Conservation (phyloP, 176 grass and related monocot genomes). For the Canna indica region DNA sequence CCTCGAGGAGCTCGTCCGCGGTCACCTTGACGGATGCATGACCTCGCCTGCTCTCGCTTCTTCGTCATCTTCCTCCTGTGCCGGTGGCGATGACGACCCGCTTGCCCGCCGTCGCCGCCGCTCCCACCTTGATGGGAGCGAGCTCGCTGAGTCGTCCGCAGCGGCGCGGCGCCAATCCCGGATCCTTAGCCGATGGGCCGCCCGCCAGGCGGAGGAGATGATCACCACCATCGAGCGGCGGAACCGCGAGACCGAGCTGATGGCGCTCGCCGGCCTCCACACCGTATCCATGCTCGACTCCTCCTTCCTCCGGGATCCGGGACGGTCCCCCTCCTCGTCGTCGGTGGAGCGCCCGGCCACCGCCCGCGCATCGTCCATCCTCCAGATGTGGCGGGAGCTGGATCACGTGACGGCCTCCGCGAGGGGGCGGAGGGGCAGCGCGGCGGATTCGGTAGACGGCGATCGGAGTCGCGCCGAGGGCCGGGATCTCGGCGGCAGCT, state of each 20-base stretch:
- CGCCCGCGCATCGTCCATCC: constrained; percentile 24
- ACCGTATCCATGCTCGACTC: constrained; percentile 37
- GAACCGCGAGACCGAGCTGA: constrained; percentile 32
- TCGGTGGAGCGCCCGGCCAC: constrained; percentile 24
- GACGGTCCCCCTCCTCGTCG: constrained; percentile 28
- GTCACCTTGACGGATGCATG: constrained; percentile 19
- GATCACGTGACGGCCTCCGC: constrained; percentile 8
- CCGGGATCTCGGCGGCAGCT: constrained; percentile 20
- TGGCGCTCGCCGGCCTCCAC: constrained; percentile 35
- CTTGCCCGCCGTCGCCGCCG: neutral
- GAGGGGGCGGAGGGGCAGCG: constrained; percentile 10
- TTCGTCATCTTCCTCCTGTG: constrained; percentile 10
- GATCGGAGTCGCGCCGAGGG: constrained; percentile 8
- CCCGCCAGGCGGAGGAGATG: constrained; percentile 27
- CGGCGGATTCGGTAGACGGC: neutral
- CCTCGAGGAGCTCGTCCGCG: constrained; percentile 23
- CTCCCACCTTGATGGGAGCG: neutral
- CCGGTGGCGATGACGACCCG: neutral
- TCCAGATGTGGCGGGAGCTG: constrained; percentile 30
- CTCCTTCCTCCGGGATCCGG: constrained; percentile 29
- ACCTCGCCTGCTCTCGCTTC: neutral
- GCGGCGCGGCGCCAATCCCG: constrained; percentile 13
- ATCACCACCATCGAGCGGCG: constrained; percentile 30
- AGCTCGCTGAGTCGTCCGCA: constrained; percentile 6
- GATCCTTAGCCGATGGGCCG: constrained; percentile 23